Evolutionary conservation across 108 stramenopile species (phyloP), one percentile per base, ranked within the genome.

Genomic region (Ochromonas danica): DNA sequence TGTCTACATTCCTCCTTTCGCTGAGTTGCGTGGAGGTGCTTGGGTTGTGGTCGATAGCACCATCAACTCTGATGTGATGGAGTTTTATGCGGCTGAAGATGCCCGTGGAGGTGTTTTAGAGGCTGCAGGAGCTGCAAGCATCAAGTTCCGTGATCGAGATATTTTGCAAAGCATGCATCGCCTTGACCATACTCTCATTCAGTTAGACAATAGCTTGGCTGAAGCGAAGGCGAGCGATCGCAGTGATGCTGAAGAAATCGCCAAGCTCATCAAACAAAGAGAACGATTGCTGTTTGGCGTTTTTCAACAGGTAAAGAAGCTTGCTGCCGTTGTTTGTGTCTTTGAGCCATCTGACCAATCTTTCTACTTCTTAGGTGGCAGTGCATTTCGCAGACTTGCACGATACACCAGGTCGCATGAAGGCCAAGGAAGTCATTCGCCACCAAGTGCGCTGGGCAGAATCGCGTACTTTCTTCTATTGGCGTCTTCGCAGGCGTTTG

Each of bases 1-100:
- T 83, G 96, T 99, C 33, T 99, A 97, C 45, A 96, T 99, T 70
- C 99, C 97, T 35, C 99, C 99, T 14, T 90, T 91, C 80, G 97
- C 94, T 36, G 97, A 98, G 82, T 94, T 99, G 31, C 89, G 99
- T 36, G 99, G 99, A 60, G 99, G 99, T 41, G 97, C 99, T 31
- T 98, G 97, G 97, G 99, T 99, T 63, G 99, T 99, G 1, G 92
- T 99, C 30, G 99, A 99, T 92, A 89, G 94, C 33, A 97, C 97
- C 6, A 98, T 99, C 89, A 98, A 99, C 86, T 83, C 94, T 2
- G 83, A 88, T 57, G 93, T 93, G 31, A 99, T 99, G 98, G 0
- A 81, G 35, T 60, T 75, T 33, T 75, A 75, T 41, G 72, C 72
- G 36, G 72, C 72, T 28, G 72, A 75, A 41, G 72, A 75, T 75